Conservation (phyloP, 208 protist genomes). For the Porcisia hertigi region DNA sequence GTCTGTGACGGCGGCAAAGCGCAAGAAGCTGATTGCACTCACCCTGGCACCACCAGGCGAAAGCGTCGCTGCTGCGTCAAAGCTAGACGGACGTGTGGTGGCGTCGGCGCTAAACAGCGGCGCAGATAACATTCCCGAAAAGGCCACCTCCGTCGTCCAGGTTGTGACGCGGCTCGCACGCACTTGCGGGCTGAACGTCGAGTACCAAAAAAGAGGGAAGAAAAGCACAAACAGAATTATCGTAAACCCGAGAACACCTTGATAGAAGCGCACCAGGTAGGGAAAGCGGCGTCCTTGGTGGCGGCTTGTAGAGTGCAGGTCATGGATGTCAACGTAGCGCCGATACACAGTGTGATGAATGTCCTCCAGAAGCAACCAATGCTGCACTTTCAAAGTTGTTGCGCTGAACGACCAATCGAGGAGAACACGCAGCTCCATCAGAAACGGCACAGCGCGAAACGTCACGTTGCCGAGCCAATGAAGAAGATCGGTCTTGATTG, state of each 20-base stretch:
- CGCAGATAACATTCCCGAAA: conserved; percentile 7
- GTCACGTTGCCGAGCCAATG: conserved; percentile 55
- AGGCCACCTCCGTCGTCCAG: conserved; percentile 27
- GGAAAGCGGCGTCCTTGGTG: conserved; percentile 47
- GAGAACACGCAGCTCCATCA: conserved; percentile 73
- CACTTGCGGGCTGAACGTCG: conserved; percentile 72
- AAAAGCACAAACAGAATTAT: conserved; percentile 46
- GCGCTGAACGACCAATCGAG: conserved; percentile 77
- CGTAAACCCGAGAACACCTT: conserved; percentile 61
- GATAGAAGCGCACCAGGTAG: conserved; percentile 45
- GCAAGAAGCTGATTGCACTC: conserved; percentile 8
- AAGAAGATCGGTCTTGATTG: conserved; percentile 39
- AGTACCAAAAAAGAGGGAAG: conserved; percentile 83
- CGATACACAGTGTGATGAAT: conserved; percentile 61
- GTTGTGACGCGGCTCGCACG: conserved; percentile 36
- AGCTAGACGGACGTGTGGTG: conserved; percentile 7
- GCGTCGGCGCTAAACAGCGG: conserved; percentile 26
- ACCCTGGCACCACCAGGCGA: not conserved
- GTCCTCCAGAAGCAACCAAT: conserved; percentile 86
- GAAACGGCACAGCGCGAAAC: conserved; percentile 67
- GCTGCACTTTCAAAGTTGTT: conserved; percentile 68
- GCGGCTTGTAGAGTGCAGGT: conserved; percentile 49
- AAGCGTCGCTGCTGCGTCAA: conserved; percentile 17
- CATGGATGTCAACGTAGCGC: conserved; percentile 70
- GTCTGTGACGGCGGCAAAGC: conserved; percentile 17